These are phyloP conservation scores for Phytophthora sp. DNA, from an alignment of 352 stramenopile genomes.

Conservation along the genomic window DNA sequence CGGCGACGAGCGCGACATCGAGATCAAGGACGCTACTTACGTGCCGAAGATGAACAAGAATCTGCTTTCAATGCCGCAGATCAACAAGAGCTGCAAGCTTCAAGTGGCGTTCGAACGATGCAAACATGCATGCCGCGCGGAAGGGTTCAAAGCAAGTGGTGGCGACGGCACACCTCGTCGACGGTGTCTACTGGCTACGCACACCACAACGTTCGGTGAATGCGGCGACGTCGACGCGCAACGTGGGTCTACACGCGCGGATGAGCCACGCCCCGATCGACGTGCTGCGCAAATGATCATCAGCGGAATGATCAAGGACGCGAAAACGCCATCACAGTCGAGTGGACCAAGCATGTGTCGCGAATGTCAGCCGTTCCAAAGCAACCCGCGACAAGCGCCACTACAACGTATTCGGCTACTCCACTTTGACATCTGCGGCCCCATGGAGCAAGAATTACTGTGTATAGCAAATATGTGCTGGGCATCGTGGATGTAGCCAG, in stretches of 20 bases:
- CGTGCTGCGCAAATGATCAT: not conserved
- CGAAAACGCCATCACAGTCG: too few species aligned
- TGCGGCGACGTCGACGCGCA: not conserved
- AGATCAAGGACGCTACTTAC: conserved; percentile 1
- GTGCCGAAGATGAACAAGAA: too few species aligned
- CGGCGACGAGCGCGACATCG: not conserved
- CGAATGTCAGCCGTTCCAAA: not conserved
- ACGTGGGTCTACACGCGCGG: not conserved
- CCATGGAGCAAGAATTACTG: not conserved
- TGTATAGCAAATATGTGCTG: not conserved
- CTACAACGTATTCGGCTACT: too few species aligned
- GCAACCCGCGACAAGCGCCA: too few species aligned
- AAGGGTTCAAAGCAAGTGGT: not conserved
- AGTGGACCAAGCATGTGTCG: not conserved
- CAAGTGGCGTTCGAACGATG: not conserved
- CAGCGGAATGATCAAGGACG: not conserved
- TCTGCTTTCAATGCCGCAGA: too few species aligned
- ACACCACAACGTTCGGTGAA: not conserved
- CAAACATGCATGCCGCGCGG: not conserved
- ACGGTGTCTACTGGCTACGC: conserved; percentile 4
- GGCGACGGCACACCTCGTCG: not conserved
- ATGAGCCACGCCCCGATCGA: not conserved
- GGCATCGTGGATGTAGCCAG: not conserved
- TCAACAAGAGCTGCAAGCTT: not conserved
- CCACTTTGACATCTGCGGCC: not conserved